Conservation (phyloP, 495 filamentous ascomycete species). For the Penicillium daleae region DNA sequence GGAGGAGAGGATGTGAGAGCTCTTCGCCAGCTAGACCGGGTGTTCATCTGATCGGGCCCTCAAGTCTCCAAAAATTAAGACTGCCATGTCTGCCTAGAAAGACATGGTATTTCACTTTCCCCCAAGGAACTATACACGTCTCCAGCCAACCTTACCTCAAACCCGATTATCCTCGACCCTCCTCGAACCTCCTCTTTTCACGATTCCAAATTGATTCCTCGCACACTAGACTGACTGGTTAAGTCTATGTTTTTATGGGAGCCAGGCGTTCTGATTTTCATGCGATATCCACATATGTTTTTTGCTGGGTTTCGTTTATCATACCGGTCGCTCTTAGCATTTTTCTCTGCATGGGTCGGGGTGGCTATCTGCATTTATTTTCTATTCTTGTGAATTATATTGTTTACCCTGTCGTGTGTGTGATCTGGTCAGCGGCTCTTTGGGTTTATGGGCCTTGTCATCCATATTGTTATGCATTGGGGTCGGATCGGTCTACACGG, state of each 20-base stretch:
- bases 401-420: neutral
- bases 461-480: constrained; percentile 28
- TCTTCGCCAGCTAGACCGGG: constrained; percentile 64
- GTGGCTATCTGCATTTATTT: constrained; percentile 19
- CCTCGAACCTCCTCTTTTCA: constrained; percentile 5
- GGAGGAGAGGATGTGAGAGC: constrained; percentile 67
- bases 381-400: constrained; percentile 9
- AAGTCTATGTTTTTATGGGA: constrained; percentile 7
- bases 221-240: constrained; percentile 1
- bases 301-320: constrained; percentile 4
- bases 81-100: neutral
- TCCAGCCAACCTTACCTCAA: neutral
- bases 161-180: neutral
- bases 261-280: constrained; percentile 14
- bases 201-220: constrained; percentile 1
- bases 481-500: constrained; percentile 30
- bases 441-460: constrained; percentile 15
- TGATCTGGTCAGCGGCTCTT: constrained; percentile 7
- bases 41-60: constrained; percentile 39
- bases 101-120: neutral
- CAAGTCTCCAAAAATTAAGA: neutral
- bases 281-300: constrained; percentile 29
- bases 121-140: neutral
- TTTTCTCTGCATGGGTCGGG: constrained; percentile 24
- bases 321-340: constrained; percentile 21